Evolutionary conservation across 2,329 filamentous ascomycete species (phyloP).

Genomic region (Trichoderma polysporum): DNA sequence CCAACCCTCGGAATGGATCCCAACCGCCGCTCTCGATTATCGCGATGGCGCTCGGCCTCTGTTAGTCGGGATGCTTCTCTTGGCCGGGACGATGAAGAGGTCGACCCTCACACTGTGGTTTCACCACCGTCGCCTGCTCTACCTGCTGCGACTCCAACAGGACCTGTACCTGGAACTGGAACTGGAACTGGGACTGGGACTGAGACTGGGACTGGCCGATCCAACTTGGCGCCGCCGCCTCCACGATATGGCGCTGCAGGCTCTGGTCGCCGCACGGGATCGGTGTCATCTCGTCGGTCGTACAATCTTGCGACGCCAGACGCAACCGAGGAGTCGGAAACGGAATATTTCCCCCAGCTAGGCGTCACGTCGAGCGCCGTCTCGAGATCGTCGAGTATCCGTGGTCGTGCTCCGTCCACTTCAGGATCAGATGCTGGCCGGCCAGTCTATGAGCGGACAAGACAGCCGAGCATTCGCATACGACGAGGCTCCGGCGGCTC

Average conservation of each 20-base stretch:
- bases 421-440: not conserved
- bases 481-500: conserved; percentile 23
- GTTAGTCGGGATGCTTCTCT: too few species aligned
- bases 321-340: conserved; percentile 5
- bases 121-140: not conserved
- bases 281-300: conserved; percentile 7
- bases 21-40: not conserved
- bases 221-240: not conserved
- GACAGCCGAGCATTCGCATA: conserved; percentile 29
- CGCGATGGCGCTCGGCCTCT: not conserved
- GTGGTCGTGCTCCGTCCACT: not conserved
- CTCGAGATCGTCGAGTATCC: conserved; percentile 5
- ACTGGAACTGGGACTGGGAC: not conserved
- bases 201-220: not conserved
- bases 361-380: not conserved
- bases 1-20: not conserved
- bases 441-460: conserved; percentile 11
- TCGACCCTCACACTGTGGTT: conserved; percentile 1
- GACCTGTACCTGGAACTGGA: not conserved
- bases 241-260: not conserved
- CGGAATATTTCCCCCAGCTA: conserved; percentile 20
- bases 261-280: not conserved
- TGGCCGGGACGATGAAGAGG: not conserved
- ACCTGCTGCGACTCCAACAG: not conserved
- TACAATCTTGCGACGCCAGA: conserved; percentile 12